Conservation (phyloP, 192 early-diverging fungal species). For the Linnemannia elongata region DNA sequence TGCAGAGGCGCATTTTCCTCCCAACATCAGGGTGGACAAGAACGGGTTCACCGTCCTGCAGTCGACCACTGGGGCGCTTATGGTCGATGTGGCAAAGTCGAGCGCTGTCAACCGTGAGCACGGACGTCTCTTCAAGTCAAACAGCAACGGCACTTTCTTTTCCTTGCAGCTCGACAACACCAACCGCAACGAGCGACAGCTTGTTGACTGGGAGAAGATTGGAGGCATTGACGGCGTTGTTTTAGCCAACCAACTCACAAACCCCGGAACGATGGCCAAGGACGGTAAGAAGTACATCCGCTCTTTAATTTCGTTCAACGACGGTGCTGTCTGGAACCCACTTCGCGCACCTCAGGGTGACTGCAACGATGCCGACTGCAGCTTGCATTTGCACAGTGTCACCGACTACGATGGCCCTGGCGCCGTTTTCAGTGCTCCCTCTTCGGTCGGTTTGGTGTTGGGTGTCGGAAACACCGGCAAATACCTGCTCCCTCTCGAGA, state of each 20-base stretch:
- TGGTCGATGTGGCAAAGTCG: slow-evolving; percentile 84
- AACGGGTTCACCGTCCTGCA: slow-evolving; percentile 91
- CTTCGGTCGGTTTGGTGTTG: slow-evolving; percentile 87
- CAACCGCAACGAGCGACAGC: slow-evolving; percentile 78
- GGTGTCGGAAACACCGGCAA: slow-evolving; percentile 92
- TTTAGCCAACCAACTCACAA: slow-evolving; percentile 89
- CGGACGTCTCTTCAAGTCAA: slow-evolving; percentile 90
- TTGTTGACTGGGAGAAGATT: slow-evolving; percentile 94
- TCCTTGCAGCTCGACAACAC: slow-evolving; percentile 82
- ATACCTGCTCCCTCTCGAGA: slow-evolving; percentile 67
- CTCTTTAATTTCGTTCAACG: slow-evolving; percentile 90
- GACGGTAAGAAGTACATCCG: slow-evolving; percentile 74
- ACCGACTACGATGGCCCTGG: slow-evolving; percentile 73
- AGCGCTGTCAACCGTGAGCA: slow-evolving; percentile 62
- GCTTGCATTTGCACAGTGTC: slow-evolving; percentile 86
- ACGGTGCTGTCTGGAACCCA: slow-evolving; percentile 69
- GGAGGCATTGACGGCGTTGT: slow-evolving; percentile 89
- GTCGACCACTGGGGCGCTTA: slow-evolving; percentile 80
- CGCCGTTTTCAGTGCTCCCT: slow-evolving; percentile 73
- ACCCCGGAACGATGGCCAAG: slow-evolving; percentile 73
- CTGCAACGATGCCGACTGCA: slow-evolving; percentile 65
- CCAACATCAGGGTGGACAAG: slow-evolving; percentile 76
- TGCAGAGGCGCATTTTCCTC: slow-evolving; percentile 86
- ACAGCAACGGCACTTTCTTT: slow-evolving; percentile 87
- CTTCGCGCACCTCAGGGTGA: slow-evolving; percentile 30